Percentiles rank a stretch among this genome's conserved stretches.
Evolutionary conservation across 768 basidiomycete species (phyloP).

Genomic region (Chalciporus piperatus): DNA sequence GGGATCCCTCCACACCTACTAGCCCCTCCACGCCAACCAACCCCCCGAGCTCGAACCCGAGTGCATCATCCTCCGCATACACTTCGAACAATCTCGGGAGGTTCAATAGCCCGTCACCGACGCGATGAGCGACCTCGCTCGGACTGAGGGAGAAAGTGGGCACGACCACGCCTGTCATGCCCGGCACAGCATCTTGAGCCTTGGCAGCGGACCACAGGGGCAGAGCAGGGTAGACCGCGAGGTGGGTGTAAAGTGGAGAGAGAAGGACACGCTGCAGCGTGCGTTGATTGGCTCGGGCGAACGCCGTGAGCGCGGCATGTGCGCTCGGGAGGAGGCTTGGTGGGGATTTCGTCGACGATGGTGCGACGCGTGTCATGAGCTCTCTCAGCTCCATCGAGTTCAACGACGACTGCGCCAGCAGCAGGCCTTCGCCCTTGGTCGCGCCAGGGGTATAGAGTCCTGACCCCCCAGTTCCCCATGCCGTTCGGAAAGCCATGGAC

Average conservation of each 20-base stretch:
- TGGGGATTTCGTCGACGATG: conserved; percentile 18
- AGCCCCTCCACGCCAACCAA: conserved; percentile 60
- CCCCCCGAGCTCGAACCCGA: conserved; percentile 83
- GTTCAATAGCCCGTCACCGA: conserved; percentile 93
- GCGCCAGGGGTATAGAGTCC: conserved; percentile 55
- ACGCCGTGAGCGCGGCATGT: conserved; percentile 52
- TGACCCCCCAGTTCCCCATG: conserved; percentile 46
- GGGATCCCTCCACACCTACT: conserved; percentile 9
- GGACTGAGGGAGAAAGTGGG: conserved; percentile 94
- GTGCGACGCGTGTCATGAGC: conserved; percentile 32
- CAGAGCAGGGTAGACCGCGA: conserved; percentile 66
- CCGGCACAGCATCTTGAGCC: conserved; percentile 15
- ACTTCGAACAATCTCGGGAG: conserved; percentile 92
- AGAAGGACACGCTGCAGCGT: conserved; percentile 82
- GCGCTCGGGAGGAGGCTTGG: conserved; percentile 49
- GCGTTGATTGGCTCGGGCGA: conserved; percentile 72
- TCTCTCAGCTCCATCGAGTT: conserved; percentile 70
- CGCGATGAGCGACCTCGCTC: conserved; percentile 80
- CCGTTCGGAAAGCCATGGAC: conserved; percentile 55
- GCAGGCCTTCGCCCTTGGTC: conserved; percentile 63
- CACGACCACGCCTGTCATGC: conserved; percentile 49
- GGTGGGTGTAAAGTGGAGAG: conserved; percentile 72
- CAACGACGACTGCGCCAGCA: conserved; percentile 81
- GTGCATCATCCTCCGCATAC: conserved; percentile 87
- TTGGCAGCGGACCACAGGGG: conserved; percentile 61